A percentile compares a stretch with the other conserved stretches of the same genome.
Conservation (phyloP, 164 flowering plant genomes). For the Piper betle region DNA sequence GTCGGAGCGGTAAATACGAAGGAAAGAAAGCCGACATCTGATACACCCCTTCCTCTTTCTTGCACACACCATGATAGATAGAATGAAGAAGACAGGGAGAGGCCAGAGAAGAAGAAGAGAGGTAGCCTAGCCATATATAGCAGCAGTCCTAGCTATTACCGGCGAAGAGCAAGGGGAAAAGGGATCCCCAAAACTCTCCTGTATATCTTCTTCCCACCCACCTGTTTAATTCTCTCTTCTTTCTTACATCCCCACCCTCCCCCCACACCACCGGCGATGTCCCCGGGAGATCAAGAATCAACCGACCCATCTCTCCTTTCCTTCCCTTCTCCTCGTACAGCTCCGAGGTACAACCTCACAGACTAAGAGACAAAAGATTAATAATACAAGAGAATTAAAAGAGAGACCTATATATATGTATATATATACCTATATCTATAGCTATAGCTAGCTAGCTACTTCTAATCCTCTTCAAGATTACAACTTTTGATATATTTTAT, state of each 20-base stretch:
- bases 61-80: no score
- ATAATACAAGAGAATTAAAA: no score
- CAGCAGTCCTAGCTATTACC: not conserved
- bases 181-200: conserved; percentile 15
- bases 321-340: conserved; percentile 22
- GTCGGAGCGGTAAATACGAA: no score
- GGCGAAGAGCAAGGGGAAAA: conserved; percentile 52
- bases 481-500: no score
- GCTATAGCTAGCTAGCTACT: no score
- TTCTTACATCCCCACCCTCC: conserved; percentile 34
- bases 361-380: no score
- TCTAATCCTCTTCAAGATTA: no score
- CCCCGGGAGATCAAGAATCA: conserved; percentile 41
- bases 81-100: not conserved
- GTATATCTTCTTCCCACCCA: not conserved
- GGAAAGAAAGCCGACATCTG: no score
- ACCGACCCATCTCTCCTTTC: conserved; percentile 15
- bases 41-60: no score
- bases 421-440: no score
- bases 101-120: not conserved
- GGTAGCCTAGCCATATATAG: not conserved
- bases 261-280: conserved; percentile 22
- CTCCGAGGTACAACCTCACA: no score
- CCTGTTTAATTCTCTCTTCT: conserved; percentile 9
- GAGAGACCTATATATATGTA: no score